These are phyloP conservation scores for Litchi chinensis DNA, from an alignment of 345 rosid species.

Conservation along the genomic window DNA sequence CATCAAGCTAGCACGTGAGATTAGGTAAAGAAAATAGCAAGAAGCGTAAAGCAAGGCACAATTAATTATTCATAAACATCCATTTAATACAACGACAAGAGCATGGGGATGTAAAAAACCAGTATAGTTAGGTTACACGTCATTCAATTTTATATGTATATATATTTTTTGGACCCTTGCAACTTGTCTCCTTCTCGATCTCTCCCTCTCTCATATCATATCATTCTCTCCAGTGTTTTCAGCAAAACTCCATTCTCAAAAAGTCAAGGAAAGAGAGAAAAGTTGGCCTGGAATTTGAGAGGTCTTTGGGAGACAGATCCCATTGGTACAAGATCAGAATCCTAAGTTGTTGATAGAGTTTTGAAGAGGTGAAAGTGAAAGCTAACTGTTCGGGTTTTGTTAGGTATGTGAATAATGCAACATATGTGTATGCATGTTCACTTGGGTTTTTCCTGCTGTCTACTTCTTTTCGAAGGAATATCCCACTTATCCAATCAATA, in stretches of 20 bases:
- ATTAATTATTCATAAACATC: conserved; percentile 29
- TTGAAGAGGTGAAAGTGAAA: background rate
- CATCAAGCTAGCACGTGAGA: background rate
- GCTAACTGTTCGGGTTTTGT: background rate
- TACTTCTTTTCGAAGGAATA: conserved; percentile 20
- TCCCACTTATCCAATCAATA: background rate
- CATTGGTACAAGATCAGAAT: conserved; percentile 21
- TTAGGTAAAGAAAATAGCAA: background rate
- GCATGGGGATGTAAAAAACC: conserved; percentile 45
- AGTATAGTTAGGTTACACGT: conserved; percentile 41
- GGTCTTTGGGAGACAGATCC: conserved; percentile 20
- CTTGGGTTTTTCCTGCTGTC: conserved; percentile 33
- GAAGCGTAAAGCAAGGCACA: conserved; percentile 10
- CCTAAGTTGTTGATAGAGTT: conserved; percentile 29
- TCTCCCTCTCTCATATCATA: background rate
- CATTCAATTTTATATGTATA: background rate
- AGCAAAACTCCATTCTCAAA: conserved; percentile 41
- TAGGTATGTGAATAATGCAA: conserved; percentile 14
- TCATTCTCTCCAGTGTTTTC: conserved; percentile 30
- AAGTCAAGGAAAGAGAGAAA: conserved; percentile 28
- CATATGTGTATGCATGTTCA: background rate
- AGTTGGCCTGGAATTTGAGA: conserved; percentile 3
- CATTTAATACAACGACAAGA: conserved; percentile 43
- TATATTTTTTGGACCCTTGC: conserved; percentile 27
- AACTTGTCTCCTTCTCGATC: conserved; percentile 37